Conservation (phyloP, 805 yeast species). For the Dipodascus geniculatus region DNA sequence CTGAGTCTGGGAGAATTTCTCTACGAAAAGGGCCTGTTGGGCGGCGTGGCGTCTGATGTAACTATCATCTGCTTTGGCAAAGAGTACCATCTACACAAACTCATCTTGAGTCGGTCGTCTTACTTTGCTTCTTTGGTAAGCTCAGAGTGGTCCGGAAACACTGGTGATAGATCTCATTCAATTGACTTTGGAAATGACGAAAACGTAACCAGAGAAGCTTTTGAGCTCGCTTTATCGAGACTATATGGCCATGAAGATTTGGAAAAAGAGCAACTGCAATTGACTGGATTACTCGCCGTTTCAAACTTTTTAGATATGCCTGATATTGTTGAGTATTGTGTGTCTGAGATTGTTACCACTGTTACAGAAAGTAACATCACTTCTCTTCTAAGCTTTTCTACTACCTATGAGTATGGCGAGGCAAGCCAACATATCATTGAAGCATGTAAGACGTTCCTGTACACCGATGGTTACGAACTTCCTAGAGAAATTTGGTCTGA, state of each 20-base stretch:
- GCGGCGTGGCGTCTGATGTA: conserved; percentile 25
- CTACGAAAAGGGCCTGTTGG: not conserved
- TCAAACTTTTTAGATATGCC: conserved; percentile 39
- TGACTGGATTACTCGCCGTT: conserved; percentile 31
- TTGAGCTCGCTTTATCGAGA: conserved; percentile 36
- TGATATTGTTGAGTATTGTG: conserved; percentile 34
- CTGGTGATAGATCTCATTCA: conserved; percentile 13
- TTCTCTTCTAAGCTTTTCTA: conserved; percentile 32
- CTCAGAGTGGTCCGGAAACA: conserved; percentile 29
- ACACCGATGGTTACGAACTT: conserved; percentile 39
- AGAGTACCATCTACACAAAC: conserved; percentile 34
- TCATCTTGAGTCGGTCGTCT: conserved; percentile 35
- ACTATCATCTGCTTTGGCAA: conserved; percentile 35
- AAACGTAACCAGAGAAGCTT: conserved; percentile 33
- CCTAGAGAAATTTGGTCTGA: conserved; percentile 37
- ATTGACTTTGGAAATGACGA: conserved; percentile 30
- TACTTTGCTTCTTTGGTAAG: conserved; percentile 36
- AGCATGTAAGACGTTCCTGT: conserved; percentile 35
- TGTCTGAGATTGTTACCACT: conserved; percentile 28
- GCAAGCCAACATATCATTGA: conserved; percentile 36
- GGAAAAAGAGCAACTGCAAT: conserved; percentile 25
- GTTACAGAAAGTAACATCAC: conserved; percentile 30
- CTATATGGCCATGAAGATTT: conserved; percentile 34
- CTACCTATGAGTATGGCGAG: conserved; percentile 32
- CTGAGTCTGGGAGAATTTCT: not conserved